Evolutionary conservation across 352 stramenopile genomes (phyloP).

Genomic region (Phytophthora sp.): DNA sequence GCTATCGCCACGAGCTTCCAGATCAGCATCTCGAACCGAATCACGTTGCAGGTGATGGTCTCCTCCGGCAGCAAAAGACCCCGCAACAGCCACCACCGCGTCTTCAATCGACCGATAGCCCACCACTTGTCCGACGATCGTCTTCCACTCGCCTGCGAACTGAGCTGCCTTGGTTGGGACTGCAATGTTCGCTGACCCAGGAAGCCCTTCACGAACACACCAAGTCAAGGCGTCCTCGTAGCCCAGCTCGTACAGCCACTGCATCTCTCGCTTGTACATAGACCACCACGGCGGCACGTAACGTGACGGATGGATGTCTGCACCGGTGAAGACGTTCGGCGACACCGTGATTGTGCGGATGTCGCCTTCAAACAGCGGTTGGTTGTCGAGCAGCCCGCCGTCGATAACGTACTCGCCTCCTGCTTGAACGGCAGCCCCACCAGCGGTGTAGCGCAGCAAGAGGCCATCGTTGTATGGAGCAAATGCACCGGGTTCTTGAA

Average conservation of each 20-base stretch:
- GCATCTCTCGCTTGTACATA: constrained; percentile 57
- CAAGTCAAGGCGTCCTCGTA: constrained; percentile 52
- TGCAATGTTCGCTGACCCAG: constrained; percentile 15
- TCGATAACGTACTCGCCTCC: constrained; percentile 66
- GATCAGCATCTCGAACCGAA: constrained; percentile 23
- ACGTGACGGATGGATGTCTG: constrained; percentile 66
- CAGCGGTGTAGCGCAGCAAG: constrained; percentile 56
- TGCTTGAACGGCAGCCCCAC: constrained; percentile 57
- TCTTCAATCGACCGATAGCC: constrained; percentile 36
- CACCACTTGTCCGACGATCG: constrained; percentile 28
- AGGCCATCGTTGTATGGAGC: constrained; percentile 52
- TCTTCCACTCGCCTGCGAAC: constrained; percentile 36
- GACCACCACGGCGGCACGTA: constrained; percentile 73
- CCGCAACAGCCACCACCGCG: constrained; percentile 9
- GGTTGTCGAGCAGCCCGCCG: constrained; percentile 62
- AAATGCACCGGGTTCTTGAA: constrained; percentile 55
- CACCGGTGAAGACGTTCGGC: constrained; percentile 37
- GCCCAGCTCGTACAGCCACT: constrained; percentile 62
- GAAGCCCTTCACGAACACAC: constrained; percentile 25
- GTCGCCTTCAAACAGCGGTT: constrained; percentile 44
- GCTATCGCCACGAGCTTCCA: constrained; percentile 28
- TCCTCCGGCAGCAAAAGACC: constrained; percentile 22
- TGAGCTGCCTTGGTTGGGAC: constrained; percentile 36
- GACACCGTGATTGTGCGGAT: constrained; percentile 40
- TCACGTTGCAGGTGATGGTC: constrained; percentile 13